Percentiles rank a stretch among this genome's conserved stretches.
Evolutionary conservation across 257 asterid genomes (phyloP).

Genomic region (Marsdenia floribunda): DNA sequence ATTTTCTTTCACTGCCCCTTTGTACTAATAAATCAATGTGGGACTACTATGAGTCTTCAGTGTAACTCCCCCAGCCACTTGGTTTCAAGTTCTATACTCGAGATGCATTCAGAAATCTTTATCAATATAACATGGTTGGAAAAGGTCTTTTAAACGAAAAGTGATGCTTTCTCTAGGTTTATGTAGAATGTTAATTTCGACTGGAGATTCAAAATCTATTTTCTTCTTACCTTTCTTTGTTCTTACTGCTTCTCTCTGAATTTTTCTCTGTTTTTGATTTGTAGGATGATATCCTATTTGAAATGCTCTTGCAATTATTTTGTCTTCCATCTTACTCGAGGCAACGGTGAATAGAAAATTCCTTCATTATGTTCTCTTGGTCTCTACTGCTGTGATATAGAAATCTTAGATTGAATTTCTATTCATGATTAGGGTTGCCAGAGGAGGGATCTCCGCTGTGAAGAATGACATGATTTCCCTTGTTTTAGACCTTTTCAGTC

Average conservation of each 20-base stretch:
- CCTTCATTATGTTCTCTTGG: conserved; percentile 9
- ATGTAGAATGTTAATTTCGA: background rate
- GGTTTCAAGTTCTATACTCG: background rate
- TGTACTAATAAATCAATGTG: background rate
- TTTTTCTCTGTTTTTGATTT: conserved; percentile 21
- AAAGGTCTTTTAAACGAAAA: background rate
- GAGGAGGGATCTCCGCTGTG: conserved; percentile 26
- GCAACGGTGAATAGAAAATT: conserved; percentile 36
- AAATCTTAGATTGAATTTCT: background rate
- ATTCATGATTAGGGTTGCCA: conserved; percentile 31
- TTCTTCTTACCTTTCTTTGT: background rate
- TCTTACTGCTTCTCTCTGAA: conserved; percentile 14
- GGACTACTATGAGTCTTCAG: background rate
- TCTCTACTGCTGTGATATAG: conserved; percentile 13
- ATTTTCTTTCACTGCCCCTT: background rate
- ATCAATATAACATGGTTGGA: background rate
- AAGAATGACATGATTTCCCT: conserved; percentile 28
- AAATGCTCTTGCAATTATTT: conserved; percentile 72
- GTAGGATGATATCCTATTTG: conserved; percentile 83
- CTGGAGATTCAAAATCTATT: background rate
- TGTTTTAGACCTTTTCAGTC: conserved; percentile 60
- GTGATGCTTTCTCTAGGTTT: background rate
- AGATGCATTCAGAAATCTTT: background rate
- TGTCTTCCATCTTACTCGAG: conserved; percentile 37
- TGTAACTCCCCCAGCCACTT: background rate